Base-by-base conservation (phyloP, 176 grass and related monocot species). In the Melocanna baccifera region DNA sequence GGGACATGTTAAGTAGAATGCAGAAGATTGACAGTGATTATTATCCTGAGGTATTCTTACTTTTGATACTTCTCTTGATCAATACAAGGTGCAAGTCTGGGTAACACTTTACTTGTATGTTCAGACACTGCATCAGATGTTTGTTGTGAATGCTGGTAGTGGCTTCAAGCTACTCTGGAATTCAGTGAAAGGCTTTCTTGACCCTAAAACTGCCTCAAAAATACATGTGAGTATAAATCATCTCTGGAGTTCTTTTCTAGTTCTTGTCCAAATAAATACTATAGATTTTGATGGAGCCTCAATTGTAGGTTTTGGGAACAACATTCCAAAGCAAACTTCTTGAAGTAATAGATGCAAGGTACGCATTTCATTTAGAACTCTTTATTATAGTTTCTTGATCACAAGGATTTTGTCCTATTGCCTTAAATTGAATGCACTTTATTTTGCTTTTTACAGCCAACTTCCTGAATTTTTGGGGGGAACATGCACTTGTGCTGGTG, bases 81-180 rank as follows among this genome's bases (percentile, higher is more conserved):
- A 84, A 75, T 37, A 53, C 16, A 62, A 78, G 25, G 26, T 65
- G 3, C 25, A 67, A 63, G 23, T 36, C 57, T 55, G 0, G 29
- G 22, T 87, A 52, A 87, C 57, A 79, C 52, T 56, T 84, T 82
- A 23, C 5, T 68, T 73, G 43, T 72, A 67, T 68, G 16, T 62
- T 81, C 85, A 98, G 96, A 95, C 96, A 3, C 65, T 98, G 69
- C 96, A 98, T 75, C 93, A 98, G 86, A 93, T 98, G 96, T 98
- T 93, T 70, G 91, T 98, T 41, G 93, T 98, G 45, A 98, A 98
- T 70, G 93, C 96, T 42, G 96, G 96, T 48, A 84, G 64, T 81
- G 96, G 96, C 58, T 98, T 98, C 73, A 98, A 92, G 73, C 89
- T 98, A 67, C 91, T 98, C 53, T 98, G 96, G 96, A 98, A 88